Base-by-base conservation (phyloP, 176 grass and related monocot genomes). In the Bonia amplexicaulis region DNA sequence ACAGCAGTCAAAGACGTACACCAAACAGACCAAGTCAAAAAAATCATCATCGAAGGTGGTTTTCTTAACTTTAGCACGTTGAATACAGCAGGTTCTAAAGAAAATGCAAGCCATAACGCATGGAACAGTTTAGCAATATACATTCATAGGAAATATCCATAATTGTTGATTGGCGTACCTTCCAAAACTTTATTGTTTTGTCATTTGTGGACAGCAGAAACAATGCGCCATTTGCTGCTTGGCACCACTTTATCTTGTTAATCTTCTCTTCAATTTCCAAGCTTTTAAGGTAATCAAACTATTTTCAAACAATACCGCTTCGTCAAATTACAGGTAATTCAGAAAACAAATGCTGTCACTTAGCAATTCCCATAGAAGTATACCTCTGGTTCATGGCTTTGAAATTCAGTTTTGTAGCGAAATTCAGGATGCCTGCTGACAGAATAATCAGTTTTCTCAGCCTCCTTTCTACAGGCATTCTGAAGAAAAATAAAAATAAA, bases 181-280 rank as follows among this genome's bases (percentile, higher is more conserved):
- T 98, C 96, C 96, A 98, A 80, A 93, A 93, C 74, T 98, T 98
- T 76, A 98, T 92, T 22, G 96, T 98, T 87, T 98, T 98, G 78
- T 98, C 96, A 81, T 98, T 98, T 77, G 96, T 98, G 23, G 96
- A 95, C 72, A 98, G 88, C 78, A 98, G 93, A 88, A 92, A 98
- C 46, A 90, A 82, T 40, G 91, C 83, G 6, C 80, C 85, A 90
- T 95, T 95, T 60, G 93, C 53, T 85, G 88, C 73, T 87, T 95
- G 85, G 76, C 93, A 95, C 96, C 96, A 98, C 84, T 82, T 93
- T 88, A 98, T 95, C 84, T 98, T 90, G 79, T 98, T 98, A 77
- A 98, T 98, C 91, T 98, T 98, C 91, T 98, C 96, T 93, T 95
- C 96, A 80, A 98, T 98, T 92, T 98, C 96, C 93, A 95, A 92